These are phyloP conservation scores for Cyclospora cayetanensis DNA, from an alignment of 169 alveolate genomes.

Conservation along the genomic window DNA sequence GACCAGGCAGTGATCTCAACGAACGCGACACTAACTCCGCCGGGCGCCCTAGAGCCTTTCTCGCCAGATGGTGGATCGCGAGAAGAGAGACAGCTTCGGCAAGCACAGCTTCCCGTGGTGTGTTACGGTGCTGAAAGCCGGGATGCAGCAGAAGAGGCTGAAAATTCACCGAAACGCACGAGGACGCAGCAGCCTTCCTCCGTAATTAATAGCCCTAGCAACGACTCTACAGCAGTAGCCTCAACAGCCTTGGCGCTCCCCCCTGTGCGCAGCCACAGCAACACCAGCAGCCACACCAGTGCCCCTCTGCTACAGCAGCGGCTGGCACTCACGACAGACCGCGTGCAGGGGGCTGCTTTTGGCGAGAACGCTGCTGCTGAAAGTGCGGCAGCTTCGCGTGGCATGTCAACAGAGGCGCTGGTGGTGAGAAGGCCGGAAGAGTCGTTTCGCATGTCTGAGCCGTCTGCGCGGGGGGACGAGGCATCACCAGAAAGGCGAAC, in stretches of 20 bases:
- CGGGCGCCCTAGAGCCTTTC: not conserved
- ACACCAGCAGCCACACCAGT: slow-evolving; percentile 11
- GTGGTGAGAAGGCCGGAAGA: too few species aligned
- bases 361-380: slow-evolving; percentile 12
- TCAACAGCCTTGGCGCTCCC: not conserved
- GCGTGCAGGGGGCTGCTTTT: not conserved
- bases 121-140: not conserved
- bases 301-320: slow-evolving; percentile 3
- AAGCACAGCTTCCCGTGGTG: not conserved
- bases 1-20: not conserved
- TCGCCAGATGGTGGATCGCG: not conserved
- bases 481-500: too few species aligned
- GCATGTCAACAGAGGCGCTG: not conserved
- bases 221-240: not conserved
- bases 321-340: not conserved
- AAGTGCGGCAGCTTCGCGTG: not conserved
- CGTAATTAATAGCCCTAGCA: not conserved
- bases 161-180: not conserved
- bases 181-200: not conserved
- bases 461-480: too few species aligned
- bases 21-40: not conserved
- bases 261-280: not conserved
- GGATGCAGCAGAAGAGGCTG: not conserved
- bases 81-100: not conserved
- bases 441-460: too few species aligned